Percentiles rank a stretch among this genome's conserved stretches.
These are phyloP conservation scores for Pyrenula aspistea DNA, from an alignment of 495 filamentous ascomycete species.

Conservation along the genomic window DNA sequence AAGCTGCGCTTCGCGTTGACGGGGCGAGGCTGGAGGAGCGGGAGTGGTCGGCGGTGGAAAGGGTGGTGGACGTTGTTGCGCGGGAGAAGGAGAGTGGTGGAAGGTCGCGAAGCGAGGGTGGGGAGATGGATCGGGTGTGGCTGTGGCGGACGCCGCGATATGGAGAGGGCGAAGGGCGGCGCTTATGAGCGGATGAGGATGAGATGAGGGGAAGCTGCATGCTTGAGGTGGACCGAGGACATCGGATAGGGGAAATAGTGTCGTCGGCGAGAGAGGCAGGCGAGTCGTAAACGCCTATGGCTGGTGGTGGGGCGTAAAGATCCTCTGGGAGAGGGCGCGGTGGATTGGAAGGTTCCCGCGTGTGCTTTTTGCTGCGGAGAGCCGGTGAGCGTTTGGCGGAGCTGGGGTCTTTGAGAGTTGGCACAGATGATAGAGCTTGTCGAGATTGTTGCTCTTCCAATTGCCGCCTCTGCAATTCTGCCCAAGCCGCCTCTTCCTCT, in stretches of 20 bases:
- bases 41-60: constrained; percentile 32
- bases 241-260: constrained; percentile 14
- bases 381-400: background rate
- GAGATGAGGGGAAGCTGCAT: constrained; percentile 17
- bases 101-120: constrained; percentile 35
- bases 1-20: constrained; percentile 23
- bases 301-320: constrained; percentile 5
- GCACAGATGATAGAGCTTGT: constrained; percentile 27
- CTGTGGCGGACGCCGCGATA: constrained; percentile 22
- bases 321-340: constrained; percentile 5
- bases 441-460: constrained; percentile 21
- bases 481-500: constrained; percentile 8
- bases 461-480: constrained; percentile 18
- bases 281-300: constrained; percentile 9
- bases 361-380: background rate
- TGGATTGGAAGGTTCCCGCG: constrained; percentile 3
- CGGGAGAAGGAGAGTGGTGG: constrained; percentile 29
- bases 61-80: constrained; percentile 28
- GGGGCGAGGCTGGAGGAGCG: constrained; percentile 24
- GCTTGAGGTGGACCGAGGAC: constrained; percentile 18
- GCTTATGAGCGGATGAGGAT: constrained; percentile 23
- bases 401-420: background rate
- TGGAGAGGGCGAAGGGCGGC: constrained; percentile 15
- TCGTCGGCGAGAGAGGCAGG: constrained; percentile 3
- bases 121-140: constrained; percentile 31